Conservation (phyloP, 2,329 filamentous ascomycete species). For the Colletotrichum shisoi region DNA sequence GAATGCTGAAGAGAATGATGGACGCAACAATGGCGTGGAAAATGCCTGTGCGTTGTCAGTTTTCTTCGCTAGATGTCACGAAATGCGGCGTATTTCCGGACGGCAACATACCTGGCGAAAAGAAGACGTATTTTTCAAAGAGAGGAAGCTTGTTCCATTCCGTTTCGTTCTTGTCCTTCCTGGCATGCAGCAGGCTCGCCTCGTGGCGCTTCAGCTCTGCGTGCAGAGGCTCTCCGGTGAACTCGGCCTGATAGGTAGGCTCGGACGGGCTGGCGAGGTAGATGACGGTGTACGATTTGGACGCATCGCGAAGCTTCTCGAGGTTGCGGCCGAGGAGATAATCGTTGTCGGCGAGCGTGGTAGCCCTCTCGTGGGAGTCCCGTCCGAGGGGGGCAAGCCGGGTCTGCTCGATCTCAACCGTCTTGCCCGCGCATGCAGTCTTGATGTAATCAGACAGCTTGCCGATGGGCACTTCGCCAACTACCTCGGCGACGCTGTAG, state of each 20-base stretch:
- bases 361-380: constrained; percentile 51
- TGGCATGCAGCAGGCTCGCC: constrained; percentile 42
- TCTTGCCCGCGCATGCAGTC: constrained; percentile 55
- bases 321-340: constrained; percentile 61
- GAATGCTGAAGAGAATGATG: constrained; percentile 76
- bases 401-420: constrained; percentile 52
- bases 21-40: constrained; percentile 83
- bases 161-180: constrained; percentile 52
- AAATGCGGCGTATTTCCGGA: not conserved
- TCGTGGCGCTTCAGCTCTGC: constrained; percentile 75
- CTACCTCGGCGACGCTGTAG: constrained; percentile 65
- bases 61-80: not conserved
- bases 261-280: constrained; percentile 71
- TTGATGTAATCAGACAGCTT: constrained; percentile 57
- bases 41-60: constrained; percentile 66
- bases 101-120: constrained; percentile 76
- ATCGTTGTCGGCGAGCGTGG: constrained; percentile 59
- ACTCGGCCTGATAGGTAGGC: constrained; percentile 70
- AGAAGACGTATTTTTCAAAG: constrained; percentile 94
- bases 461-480: constrained; percentile 56
- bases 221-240: constrained; percentile 66
- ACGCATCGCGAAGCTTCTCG: constrained; percentile 47
- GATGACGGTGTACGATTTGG: constrained; percentile 74
- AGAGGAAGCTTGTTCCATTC: constrained; percentile 61
- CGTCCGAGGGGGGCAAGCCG: constrained; percentile 53